Base-by-base conservation (phyloP, 805 yeast species). In the Wickerhamiella spandovensis region DNA sequence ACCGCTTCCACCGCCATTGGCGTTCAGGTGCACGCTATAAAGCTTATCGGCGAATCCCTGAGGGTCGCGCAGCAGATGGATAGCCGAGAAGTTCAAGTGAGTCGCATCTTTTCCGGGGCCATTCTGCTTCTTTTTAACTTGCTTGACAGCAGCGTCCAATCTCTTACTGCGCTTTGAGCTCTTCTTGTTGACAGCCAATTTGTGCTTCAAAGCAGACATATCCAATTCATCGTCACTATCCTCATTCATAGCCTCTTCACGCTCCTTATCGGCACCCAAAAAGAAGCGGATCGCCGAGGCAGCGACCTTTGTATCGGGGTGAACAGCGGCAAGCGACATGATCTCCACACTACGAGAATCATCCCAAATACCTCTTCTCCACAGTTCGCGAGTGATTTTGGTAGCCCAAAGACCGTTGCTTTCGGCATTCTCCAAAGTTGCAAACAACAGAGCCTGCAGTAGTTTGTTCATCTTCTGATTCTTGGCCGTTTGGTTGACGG, bases 281-380 rank as follows among this genome's bases (percentile, higher is more conserved):
- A 92, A 92, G 67, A 92, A 92, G 61, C 79, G 73, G 28, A 86
- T 92, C 54, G 96, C 98, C 2, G 97, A 84, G 49, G 83, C 71
- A 6, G 95, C 82, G 46, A 92, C 92, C 67, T 92, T 92, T 15
- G 74, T 71, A 60, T 92, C 95, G 15, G 82, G 81, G 61, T 88
- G 96, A 54, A 86, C 67, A 1, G 97, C 87, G 1, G 97, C 97
- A 59, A 87, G 92, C 1, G 95, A 82, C 97, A 92, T 89, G 61
- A 92, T 79, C 67, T 92, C 98, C n/a, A 92, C 95, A 0, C 97
- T 83, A 60, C 97, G 74, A 0, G 95, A 77, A 65, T 92, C 99
- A 65, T 88, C 97, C 99, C 99, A 92, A 52, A 92, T 84, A 62
- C 95, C 95, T 64, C 97, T 77, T 71, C 95, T 78, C 99, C 99